phyloP scores from a whole-genome alignment of 768 basidiomycete genomes.

The Pleurotus giganteus region DNA sequence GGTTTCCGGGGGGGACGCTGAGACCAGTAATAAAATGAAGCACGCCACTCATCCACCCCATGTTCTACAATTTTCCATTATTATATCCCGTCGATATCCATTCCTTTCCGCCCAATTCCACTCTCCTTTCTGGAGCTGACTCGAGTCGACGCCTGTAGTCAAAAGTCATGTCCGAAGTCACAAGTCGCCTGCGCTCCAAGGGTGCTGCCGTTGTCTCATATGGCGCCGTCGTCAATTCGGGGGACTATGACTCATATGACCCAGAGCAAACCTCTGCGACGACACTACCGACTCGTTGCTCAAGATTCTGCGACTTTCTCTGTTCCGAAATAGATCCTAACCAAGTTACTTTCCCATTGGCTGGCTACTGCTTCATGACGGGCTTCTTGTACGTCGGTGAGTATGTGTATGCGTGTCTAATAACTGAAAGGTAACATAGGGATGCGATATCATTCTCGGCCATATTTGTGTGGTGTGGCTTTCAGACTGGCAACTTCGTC shows the following conservation, averaged over 20 bases:
- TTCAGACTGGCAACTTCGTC: conserved; percentile 78
- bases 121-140: background rate
- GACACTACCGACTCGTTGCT: background rate
- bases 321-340: conserved; percentile 51
- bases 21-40: background rate
- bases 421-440: conserved; percentile 29
- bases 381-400: conserved; percentile 59
- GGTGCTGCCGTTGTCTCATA: background rate
- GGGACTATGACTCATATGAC: background rate
- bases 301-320: conserved; percentile 35
- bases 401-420: background rate
- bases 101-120: background rate
- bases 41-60: background rate
- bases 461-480: conserved; percentile 82
- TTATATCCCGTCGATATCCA: too few relatives aligned
- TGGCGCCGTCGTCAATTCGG: background rate
- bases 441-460: conserved; percentile 76
- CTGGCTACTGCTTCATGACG: conserved; percentile 76
- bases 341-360: conserved; percentile 48
- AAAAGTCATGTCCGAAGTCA: background rate
- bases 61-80: background rate
- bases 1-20: background rate
- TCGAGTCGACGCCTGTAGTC: background rate
- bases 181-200: background rate
- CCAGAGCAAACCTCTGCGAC: background rate